Conservation (phyloP, 2,329 filamentous ascomycete species). For the Neopestalotiopsis rosae region DNA sequence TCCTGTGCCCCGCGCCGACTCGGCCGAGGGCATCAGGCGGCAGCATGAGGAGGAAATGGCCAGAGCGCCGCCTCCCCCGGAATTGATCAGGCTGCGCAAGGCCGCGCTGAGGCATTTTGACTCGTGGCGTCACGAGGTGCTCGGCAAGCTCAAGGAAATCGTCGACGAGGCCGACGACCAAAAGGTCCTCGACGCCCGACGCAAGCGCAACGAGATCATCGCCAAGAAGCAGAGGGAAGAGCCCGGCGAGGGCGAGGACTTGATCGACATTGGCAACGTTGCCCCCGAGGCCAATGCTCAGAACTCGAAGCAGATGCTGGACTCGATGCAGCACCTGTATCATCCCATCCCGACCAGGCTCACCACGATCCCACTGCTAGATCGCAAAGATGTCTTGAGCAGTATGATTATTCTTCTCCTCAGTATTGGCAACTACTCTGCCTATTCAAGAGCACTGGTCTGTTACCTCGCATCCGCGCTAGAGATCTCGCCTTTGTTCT, state of each 20-base stretch:
- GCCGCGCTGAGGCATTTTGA: slow-evolving; percentile 74
- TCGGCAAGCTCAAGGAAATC: slow-evolving; percentile 74
- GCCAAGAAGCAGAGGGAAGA: slow-evolving; percentile 41
- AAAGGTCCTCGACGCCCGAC: slow-evolving; percentile 52
- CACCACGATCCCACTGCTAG: slow-evolving; percentile 59
- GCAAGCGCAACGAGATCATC: slow-evolving; percentile 49
- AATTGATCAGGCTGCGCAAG: slow-evolving; percentile 44
- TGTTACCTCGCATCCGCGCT: slow-evolving; percentile 73
- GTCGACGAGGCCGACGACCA: slow-evolving; percentile 55
- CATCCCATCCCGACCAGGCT: slow-evolving; percentile 59
- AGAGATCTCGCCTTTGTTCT: slow-evolving; percentile 62
- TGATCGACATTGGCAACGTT: slow-evolving; percentile 46
- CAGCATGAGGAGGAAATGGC: slow-evolving; percentile 1
- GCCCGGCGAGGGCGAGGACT: slow-evolving; percentile 42
- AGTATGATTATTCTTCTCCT: slow-evolving; percentile 74
- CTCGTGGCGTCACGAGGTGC: slow-evolving; percentile 75
- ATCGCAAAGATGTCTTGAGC: slow-evolving; percentile 69
- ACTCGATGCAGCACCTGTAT: slow-evolving; percentile 57
- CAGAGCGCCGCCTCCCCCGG: slow-evolving; percentile 28
- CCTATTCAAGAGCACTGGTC: slow-evolving; percentile 72
- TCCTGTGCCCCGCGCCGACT: slow-evolving; percentile 25
- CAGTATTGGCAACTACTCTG: slow-evolving; percentile 75
- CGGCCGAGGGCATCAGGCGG: neutral
- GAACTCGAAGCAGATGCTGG: slow-evolving; percentile 36
- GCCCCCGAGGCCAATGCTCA: slow-evolving; percentile 21